These are phyloP conservation scores for Pseudoturritis turrita DNA, from an alignment of 345 rosid species.

Conservation along the genomic window DNA sequence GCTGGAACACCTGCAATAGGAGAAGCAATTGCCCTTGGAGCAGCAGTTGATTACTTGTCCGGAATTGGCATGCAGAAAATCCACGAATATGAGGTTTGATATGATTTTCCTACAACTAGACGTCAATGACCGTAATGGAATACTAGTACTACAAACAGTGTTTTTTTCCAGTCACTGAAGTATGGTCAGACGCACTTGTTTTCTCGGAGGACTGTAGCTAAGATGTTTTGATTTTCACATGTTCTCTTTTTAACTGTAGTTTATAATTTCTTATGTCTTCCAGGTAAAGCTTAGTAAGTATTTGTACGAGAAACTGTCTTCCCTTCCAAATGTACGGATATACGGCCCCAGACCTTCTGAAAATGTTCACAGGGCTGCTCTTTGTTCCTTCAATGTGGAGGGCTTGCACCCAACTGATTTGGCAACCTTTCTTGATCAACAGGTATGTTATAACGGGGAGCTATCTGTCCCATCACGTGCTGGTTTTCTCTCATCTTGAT, in stretches of 20 bases:
- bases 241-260: background rate
- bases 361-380: conserved; percentile 53
- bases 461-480: background rate
- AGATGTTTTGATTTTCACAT: background rate
- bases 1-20: conserved; percentile 99
- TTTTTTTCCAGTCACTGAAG: background rate
- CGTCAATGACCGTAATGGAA: background rate
- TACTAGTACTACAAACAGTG: background rate
- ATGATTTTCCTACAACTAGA: background rate
- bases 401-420: conserved; percentile 81
- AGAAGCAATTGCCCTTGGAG: conserved; percentile 92
- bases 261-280: background rate
- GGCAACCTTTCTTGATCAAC: conserved; percentile 88
- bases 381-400: conserved; percentile 89
- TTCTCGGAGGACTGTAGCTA: background rate
- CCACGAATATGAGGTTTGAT: conserved; percentile 78
- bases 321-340: conserved; percentile 57
- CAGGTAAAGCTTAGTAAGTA: conserved; percentile 69
- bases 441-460: conserved; percentile 42
- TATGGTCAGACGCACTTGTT: background rate
- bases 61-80: conserved; percentile 77
- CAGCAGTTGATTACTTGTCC: conserved; percentile 84
- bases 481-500: background rate
- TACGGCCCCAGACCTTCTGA: conserved; percentile 88
- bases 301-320: conserved; percentile 62